A percentile compares a stretch with the other conserved stretches of the same genome.
Evolutionary conservation across 495 filamentous ascomycete species (phyloP).

Genomic region (Glutinoglossum americanum): DNA sequence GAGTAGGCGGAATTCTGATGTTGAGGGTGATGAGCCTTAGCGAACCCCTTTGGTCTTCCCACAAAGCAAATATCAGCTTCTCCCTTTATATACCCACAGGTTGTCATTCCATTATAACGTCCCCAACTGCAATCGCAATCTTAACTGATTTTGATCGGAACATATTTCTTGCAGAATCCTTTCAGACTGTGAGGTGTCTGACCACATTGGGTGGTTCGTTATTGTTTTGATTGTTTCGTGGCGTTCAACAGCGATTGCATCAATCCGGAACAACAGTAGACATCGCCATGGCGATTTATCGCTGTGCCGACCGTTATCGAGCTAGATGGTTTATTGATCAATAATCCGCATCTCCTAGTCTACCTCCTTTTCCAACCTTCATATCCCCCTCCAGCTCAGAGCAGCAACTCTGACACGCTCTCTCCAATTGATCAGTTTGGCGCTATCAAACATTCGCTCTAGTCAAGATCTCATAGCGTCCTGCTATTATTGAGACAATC

Average conservation of each 20-base stretch:
- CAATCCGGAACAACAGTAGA: not conserved
- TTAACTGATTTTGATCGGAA: not conserved
- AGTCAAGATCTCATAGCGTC: not conserved
- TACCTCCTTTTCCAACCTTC: not conserved
- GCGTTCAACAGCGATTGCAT: not conserved
- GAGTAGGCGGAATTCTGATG: too few species aligned
- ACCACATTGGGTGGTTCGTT: not conserved
- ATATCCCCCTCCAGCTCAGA: not conserved
- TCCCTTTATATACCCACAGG: not conserved
- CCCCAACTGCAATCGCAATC: not conserved
- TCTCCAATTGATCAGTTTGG: not conserved
- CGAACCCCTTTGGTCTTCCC: not conserved
- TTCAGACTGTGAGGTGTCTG: not conserved
- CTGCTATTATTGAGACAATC: not conserved
- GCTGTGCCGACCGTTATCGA: not conserved
- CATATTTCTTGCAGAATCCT: not conserved
- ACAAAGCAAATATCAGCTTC: not conserved
- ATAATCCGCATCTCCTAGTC: not conserved
- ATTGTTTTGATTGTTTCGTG: not conserved
- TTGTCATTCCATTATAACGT: not conserved
- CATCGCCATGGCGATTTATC: not conserved
- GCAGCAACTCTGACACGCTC: not conserved
- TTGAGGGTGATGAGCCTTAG: not conserved
- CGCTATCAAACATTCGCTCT: not conserved
- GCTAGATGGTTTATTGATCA: not conserved